Evolutionary conservation across 192 early-diverging fungal species (phyloP).

Genomic region (Backusella morwellensis): DNA sequence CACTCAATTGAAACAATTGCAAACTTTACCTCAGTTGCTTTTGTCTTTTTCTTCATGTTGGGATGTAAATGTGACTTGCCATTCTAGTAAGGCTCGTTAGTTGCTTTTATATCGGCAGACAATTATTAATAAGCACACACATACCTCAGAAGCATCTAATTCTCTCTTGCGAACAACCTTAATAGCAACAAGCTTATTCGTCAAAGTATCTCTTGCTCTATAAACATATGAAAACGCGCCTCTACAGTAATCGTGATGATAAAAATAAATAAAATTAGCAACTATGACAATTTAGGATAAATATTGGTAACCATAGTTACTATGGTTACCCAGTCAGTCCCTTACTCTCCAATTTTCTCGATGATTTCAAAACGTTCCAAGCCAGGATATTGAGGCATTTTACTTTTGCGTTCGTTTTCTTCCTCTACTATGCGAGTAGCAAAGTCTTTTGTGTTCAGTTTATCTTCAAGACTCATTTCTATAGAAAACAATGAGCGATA

Average conservation of each 20-base stretch:
- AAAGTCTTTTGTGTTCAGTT: conserved; percentile 33
- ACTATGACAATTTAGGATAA: background rate
- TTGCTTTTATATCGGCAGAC: background rate
- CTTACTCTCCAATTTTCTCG: conserved; percentile 73
- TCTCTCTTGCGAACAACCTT: conserved; percentile 80
- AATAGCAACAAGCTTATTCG: conserved; percentile 73
- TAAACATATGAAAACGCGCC: conserved; percentile 88
- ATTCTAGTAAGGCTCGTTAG: background rate
- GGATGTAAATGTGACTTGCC: conserved; percentile 34
- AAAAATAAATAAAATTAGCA: conserved; percentile 7
- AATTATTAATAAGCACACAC: background rate
- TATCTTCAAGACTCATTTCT: conserved; percentile 6
- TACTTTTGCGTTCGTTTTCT: conserved; percentile 45
- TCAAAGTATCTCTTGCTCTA: conserved; percentile 63
- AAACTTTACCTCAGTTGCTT: conserved; percentile 34
- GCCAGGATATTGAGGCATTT: conserved; percentile 55
- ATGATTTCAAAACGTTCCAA: conserved; percentile 56
- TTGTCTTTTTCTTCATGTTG: conserved; percentile 36
- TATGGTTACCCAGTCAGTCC: background rate
- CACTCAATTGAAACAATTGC: background rate
- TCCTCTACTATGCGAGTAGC: conserved; percentile 51
- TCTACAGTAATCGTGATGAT: conserved; percentile 37
- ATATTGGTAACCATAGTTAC: background rate
- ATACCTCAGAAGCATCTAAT: conserved; percentile 67
- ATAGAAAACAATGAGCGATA: background rate